Conservation (phyloP, 352 stramenopile species). For the Phytophthora podocarpi region DNA sequence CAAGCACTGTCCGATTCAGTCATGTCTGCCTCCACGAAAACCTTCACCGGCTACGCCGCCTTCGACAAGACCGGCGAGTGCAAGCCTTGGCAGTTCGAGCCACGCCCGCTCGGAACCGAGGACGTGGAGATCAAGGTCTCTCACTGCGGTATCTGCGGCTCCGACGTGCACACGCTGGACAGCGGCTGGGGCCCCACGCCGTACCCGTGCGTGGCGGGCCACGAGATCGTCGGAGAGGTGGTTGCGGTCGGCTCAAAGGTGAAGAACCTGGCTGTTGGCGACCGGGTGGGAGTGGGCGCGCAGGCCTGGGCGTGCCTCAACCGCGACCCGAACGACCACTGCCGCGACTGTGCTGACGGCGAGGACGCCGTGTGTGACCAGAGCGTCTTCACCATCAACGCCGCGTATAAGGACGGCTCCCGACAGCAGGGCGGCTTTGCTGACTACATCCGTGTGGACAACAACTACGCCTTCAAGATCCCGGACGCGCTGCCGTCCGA, state of each 20-base stretch:
- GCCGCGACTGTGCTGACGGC: conserved; percentile 50
- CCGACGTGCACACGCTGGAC: conserved; percentile 62
- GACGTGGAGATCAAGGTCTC: conserved; percentile 72
- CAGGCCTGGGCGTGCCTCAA: conserved; percentile 73
- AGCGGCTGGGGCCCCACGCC: conserved; percentile 45
- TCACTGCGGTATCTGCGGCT: conserved; percentile 66
- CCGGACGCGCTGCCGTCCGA: conserved; percentile 69
- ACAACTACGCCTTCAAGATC: conserved; percentile 78
- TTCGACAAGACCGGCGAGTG: conserved; percentile 39
- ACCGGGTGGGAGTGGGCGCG: conserved; percentile 81
- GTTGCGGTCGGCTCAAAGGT: conserved; percentile 51
- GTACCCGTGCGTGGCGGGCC: conserved; percentile 58
- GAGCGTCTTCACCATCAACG: conserved; percentile 57
- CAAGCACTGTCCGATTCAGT: too few species aligned
- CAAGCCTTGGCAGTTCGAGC: conserved; percentile 50
- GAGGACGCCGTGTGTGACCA: conserved; percentile 66
- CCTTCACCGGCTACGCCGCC: conserved; percentile 49
- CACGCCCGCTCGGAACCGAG: conserved; percentile 43
- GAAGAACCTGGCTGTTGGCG: conserved; percentile 67
- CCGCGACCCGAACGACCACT: too few species aligned
- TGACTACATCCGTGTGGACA: conserved; percentile 62
- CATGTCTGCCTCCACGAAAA: conserved; percentile 38
- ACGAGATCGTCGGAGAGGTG: conserved; percentile 68
- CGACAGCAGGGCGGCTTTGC: conserved; percentile 78
- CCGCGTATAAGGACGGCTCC: conserved; percentile 47